Percentiles rank a stretch among this genome's conserved stretches.
Evolutionary conservation across 2,329 filamentous ascomycete genomes (phyloP).

Genomic region (Penicillium sp.): DNA sequence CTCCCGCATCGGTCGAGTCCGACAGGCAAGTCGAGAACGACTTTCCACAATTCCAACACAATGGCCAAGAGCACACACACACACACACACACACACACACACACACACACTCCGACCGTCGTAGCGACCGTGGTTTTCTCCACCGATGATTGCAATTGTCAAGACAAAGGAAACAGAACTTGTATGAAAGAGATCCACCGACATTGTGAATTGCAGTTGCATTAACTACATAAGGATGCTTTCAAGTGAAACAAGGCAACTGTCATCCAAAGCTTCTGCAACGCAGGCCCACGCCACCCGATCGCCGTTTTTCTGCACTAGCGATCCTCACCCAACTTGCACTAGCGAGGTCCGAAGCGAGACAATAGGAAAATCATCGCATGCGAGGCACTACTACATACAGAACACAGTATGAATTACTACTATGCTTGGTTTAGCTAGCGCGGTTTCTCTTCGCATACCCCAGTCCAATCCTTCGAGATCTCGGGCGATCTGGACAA

Average conservation of each 20-base stretch:
- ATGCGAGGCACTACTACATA: conserved; percentile 6
- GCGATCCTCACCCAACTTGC: conserved; percentile 15
- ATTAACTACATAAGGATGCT: not conserved
- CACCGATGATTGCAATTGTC: not conserved
- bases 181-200: not conserved
- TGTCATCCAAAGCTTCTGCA: conserved; percentile 5
- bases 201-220: not conserved
- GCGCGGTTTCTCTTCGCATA: not conserved
- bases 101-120: not conserved
- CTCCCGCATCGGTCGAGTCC: conserved; percentile 6
- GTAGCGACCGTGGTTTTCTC: not conserved
- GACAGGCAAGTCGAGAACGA: conserved; percentile 7
- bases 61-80: not conserved
- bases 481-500: conserved; percentile 22
- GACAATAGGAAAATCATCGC: conserved; percentile 11
- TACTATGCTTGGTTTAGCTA: not conserved
- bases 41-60: not conserved
- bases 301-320: conserved; percentile 28
- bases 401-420: not conserved
- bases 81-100: not conserved
- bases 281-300: conserved; percentile 15
- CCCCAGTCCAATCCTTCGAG: conserved; percentile 3
- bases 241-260: not conserved
- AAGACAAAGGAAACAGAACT: not conserved
- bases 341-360: not conserved